A percentile compares a stretch with the other conserved stretches of the same genome.
Conservation (phyloP, 805 yeast species). For the Kodamaea laetipori region DNA sequence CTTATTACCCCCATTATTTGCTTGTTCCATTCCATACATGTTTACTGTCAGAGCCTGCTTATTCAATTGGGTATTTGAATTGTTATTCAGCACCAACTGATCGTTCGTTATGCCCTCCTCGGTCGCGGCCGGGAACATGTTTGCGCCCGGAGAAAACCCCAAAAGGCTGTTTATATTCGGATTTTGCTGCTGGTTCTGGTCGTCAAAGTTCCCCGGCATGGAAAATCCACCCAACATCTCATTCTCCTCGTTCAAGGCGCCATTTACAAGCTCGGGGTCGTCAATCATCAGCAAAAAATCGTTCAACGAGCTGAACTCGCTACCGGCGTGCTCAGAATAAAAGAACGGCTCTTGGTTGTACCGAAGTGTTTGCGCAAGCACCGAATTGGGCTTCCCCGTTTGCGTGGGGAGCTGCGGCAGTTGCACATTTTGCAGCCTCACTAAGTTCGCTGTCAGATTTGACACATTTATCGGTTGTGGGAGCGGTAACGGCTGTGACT, state of each 20-base stretch:
- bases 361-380: slow-evolving; percentile 42
- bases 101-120: slow-evolving; percentile 4
- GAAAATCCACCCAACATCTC: slow-evolving; percentile 8
- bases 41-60: background rate
- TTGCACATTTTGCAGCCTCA: background rate
- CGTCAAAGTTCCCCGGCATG: slow-evolving; percentile 7
- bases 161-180: slow-evolving; percentile 12
- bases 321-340: slow-evolving; percentile 88
- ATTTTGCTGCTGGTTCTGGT: slow-evolving; percentile 4
- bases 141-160: slow-evolving; percentile 2
- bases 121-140: slow-evolving; percentile 4
- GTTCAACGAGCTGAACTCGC: slow-evolving; percentile 86
- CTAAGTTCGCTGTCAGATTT: no score
- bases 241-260: slow-evolving; percentile 32
- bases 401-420: slow-evolving; percentile 6
- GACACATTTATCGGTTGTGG: no score
- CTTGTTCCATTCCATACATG: slow-evolving; percentile 5
- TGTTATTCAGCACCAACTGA: background rate
- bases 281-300: slow-evolving; percentile 90
- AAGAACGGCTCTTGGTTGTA: slow-evolving; percentile 73
- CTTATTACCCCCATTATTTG: background rate
- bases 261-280: slow-evolving; percentile 70
- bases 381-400: slow-evolving; percentile 20
- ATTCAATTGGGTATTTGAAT: background rate
- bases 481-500: slow-evolving; percentile 10